These are phyloP conservation scores for Lineolata rhizophorae DNA, from an alignment of 495 filamentous ascomycete genomes.

Conservation along the genomic window DNA sequence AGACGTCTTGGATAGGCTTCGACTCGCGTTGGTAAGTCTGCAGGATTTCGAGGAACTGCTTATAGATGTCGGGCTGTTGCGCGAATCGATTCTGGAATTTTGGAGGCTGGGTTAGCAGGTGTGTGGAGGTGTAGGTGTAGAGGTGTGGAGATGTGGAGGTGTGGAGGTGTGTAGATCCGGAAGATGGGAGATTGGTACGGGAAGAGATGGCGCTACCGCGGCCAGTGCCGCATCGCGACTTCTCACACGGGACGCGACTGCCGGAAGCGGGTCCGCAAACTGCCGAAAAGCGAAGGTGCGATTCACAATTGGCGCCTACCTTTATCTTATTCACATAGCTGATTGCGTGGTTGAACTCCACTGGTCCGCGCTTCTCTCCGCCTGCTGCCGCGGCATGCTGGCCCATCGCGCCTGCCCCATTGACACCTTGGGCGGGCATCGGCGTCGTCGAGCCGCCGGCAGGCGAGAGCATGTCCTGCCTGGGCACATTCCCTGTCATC, in stretches of 20 bases:
- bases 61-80: slow-evolving; percentile 91
- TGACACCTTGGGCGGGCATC: slow-evolving; percentile 19
- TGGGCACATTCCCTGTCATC: slow-evolving; percentile 19
- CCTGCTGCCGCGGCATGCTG: slow-evolving; percentile 31
- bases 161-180: too few relatives aligned
- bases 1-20: slow-evolving; percentile 96
- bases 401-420: slow-evolving; percentile 23
- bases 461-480: slow-evolving; percentile 9
- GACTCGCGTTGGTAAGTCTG: slow-evolving; percentile 98
- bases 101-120: slow-evolving; percentile 4
- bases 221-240: slow-evolving; percentile 1
- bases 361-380: slow-evolving; percentile 72
- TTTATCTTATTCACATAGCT: slow-evolving; percentile 99
- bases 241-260: neutral
- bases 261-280: too few relatives aligned
- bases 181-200: too few relatives aligned
- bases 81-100: slow-evolving; percentile 67
- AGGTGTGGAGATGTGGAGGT: too few relatives aligned
- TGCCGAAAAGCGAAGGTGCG: too few relatives aligned
- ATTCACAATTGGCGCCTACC: slow-evolving; percentile 26
- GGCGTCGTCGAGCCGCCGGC: slow-evolving; percentile 22
- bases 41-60: slow-evolving; percentile 94
- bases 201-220: too few relatives aligned
- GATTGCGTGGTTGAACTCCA: slow-evolving; percentile 99
- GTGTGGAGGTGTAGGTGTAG: too few relatives aligned